A percentile compares a stretch with the other conserved stretches of the same genome.
phyloP scores from a whole-genome alignment of 495 filamentous ascomycete genomes.

The Neurospora cerealis region DNA sequence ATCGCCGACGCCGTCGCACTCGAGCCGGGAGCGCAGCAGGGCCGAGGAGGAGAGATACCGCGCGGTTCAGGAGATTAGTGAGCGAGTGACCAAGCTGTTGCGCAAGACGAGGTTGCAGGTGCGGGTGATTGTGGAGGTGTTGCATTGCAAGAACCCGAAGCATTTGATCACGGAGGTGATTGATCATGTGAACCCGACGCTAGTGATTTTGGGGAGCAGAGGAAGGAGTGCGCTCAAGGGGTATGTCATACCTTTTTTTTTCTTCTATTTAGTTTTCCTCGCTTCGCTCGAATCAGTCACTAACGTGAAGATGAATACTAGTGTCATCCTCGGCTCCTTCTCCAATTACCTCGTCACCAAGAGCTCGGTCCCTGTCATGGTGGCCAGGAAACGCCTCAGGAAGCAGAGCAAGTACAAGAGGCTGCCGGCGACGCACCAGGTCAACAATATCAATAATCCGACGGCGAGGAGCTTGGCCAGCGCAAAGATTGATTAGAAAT shows the following conservation, averaged over 20 bases:
- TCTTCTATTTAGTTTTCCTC: too few relatives aligned
- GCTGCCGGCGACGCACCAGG: constrained; percentile 47
- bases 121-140: constrained; percentile 83
- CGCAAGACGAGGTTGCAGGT: constrained; percentile 88
- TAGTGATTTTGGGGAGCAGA: constrained; percentile 84
- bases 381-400: constrained; percentile 69
- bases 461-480: constrained; percentile 51
- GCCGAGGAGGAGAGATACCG: constrained; percentile 67
- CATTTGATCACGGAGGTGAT: constrained; percentile 83
- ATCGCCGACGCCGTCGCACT: constrained; percentile 29
- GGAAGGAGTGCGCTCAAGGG: constrained; percentile 88
- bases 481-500: constrained; percentile 55
- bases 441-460: constrained; percentile 60
- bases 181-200: constrained; percentile 80
- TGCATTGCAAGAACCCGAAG: constrained; percentile 94
- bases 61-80: constrained; percentile 66
- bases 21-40: constrained; percentile 34
- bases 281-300: neutral
- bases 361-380: constrained; percentile 93
- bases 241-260: constrained; percentile 48
- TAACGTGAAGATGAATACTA: constrained; percentile 19
- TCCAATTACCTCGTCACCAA: constrained; percentile 95
- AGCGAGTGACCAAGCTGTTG: constrained; percentile 70
- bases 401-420: constrained; percentile 62
- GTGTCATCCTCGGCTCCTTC: constrained; percentile 88